These are phyloP conservation scores for Noccaea caerulescens DNA, from an alignment of 345 rosid species.

Conservation along the genomic window DNA sequence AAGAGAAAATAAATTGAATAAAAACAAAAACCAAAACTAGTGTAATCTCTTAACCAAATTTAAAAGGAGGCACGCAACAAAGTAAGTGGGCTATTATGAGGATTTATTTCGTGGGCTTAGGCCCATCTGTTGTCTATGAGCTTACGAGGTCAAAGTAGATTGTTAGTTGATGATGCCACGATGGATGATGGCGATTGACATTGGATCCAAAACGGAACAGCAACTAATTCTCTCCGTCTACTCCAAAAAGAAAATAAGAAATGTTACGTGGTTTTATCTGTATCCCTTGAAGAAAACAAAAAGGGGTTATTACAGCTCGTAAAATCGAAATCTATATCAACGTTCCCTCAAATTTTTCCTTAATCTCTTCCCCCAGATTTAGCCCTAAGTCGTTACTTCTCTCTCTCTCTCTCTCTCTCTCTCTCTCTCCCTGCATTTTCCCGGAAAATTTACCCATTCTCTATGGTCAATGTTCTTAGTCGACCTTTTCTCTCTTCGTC, in stretches of 20 bases:
- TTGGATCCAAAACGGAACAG: constrained; percentile 35
- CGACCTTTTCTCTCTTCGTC: not conserved
- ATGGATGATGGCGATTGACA: constrained; percentile 22
- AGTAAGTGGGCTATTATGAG: not conserved
- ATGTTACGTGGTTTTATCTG: not conserved
- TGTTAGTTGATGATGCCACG: constrained; percentile 2
- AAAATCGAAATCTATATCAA: constrained; percentile 20
- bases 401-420: constrained; percentile 17
- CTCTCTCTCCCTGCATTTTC: constrained; percentile 28
- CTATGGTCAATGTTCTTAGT: constrained; percentile 20
- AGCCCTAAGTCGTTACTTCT: constrained; percentile 45
- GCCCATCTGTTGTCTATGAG: not conserved
- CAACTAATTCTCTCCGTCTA: not conserved
- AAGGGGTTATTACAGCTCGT: constrained; percentile 27
- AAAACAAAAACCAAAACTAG: too few species aligned
- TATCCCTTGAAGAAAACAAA: not conserved
- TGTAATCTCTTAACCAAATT: too few species aligned
- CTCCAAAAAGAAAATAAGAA: not conserved
- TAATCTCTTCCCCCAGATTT: constrained; percentile 37
- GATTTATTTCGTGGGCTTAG: not conserved
- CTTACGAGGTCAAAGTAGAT: not conserved
- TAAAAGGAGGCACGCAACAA: not conserved
- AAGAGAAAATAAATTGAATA: too few species aligned
- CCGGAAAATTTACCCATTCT: constrained; percentile 23
- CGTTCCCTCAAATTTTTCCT: constrained; percentile 12